Base-by-base conservation (phyloP, 2,329 filamentous ascomycete species). In the Seiridium unicorne region DNA sequence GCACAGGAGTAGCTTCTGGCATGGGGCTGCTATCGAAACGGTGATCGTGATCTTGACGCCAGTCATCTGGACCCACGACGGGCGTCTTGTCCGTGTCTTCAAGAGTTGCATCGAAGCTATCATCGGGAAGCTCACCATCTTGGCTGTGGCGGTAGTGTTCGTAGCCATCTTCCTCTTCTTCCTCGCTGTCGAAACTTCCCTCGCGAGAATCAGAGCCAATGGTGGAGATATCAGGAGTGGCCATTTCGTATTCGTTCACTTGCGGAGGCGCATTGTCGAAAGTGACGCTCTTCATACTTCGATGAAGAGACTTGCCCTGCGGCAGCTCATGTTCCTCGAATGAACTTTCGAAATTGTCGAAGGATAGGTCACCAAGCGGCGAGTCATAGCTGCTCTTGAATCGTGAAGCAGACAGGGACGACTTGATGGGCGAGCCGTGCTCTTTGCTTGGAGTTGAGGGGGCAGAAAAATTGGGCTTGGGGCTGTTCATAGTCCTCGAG, bases 191-290 rank as follows among this genome's bases (percentile, higher is more conserved):
- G 73, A 91, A 97, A 77, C 94, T 98, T 47, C 93, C 92, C 70
- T 97, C 92, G 7, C 94, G 89, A 10, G 94, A 98, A 66, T 90
- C 93, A 54, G 91, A 94, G 34, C 91, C 92, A 32, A 96, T 83
- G 0, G 93, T 96, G 1, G 94, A 97, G n/a, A 96, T 86, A 71
- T 97, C 95, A 9, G 95, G 95, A 2, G 95, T 99, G 40, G 92
- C 91, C 90, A 97, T 93, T 76, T 98, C 95, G 74, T 98, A 99
- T 77, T 99, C 95, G 72, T 98, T 97, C 69, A 99, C 85, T 72
- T 96, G 91, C 32, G 95, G 95, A 31, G 94, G 94, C 2, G 92
- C 93, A 44, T 89, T 90, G 76, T 98, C 93, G 72, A 99, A 99
- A 0, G 94, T 99, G 61, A 99, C 95, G 69, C 93, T 97, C 81